Evolutionary conservation across 1,284 basidiomycete genomes (phyloP), one percentile per base, ranked within the genome.

Genomic region (Naganishia sp.): DNA sequence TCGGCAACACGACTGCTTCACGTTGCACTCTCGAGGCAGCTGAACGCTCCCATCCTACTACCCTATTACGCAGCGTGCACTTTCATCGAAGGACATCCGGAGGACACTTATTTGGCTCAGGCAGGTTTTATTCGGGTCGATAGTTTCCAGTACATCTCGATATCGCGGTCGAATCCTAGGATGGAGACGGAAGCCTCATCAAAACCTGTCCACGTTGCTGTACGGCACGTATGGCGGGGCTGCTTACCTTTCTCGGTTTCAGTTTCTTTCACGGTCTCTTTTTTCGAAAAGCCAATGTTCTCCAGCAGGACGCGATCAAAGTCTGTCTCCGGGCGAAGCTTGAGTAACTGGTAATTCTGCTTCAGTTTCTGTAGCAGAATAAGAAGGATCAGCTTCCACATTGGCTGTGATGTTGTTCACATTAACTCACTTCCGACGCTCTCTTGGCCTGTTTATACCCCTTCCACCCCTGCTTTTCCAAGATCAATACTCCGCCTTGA

Each of bases 391-490:
- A 54, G 44, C 25, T n/a, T 42, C 43, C 10, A 28, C 13, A 36
- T 44, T 21, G 33, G 10, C 43, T 16, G 36, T 39, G 36, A 39
- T 2, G 13, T 13, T 13, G 10, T 16, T 3, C 11, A 18, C 10
- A 55, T 43, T 10, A n/a, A 64, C 68, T 59, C 56, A 70, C 67
- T 49, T 69, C 33, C 53, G 64, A 42, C 28, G 65, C 25, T 63
- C 71, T 44, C 28, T 69, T 69, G 21, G 68, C 68, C 23, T 67
- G 56, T 56, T 69, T 64, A 54, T 72, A 72, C 16, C 70, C 70
- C 28, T 52, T 56, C 70, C 70, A 71, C 3, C 61, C 66, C 53
- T 72, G 71, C 25, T 69, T 69, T 52, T 72, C 71, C 15, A 72
- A 50, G 3, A 72, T 53, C n/a, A 72, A 46, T 6, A 65, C 46